Conservation (phyloP, 2,329 filamentous ascomycete species). For the Xylaria sp. region DNA sequence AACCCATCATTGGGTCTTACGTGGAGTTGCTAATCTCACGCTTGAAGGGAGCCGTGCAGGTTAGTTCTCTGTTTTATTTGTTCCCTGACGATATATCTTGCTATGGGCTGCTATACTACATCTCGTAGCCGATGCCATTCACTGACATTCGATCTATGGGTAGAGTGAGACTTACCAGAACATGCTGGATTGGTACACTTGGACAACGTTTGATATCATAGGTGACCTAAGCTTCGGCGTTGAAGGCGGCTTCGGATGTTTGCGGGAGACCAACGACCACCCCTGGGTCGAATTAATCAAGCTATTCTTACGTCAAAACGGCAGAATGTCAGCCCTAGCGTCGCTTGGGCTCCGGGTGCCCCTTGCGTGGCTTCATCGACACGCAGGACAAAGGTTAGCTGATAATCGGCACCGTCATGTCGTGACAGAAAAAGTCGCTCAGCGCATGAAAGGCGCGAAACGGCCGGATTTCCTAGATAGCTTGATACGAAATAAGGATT, state of each 20-base stretch:
- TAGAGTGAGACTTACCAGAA: background rate
- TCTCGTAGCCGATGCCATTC: background rate
- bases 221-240: conserved; percentile 54
- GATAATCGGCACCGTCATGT: conserved; percentile 20
- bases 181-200: conserved; percentile 44
- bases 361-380: background rate
- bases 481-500: conserved; percentile 29
- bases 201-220: conserved; percentile 49
- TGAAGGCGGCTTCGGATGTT: conserved; percentile 42
- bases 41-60: conserved; percentile 1
- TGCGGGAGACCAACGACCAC: conserved; percentile 40
- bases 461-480: conserved; percentile 41
- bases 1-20: conserved; percentile 46
- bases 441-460: conserved; percentile 34
- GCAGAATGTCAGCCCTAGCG: background rate
- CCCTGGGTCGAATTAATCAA: conserved; percentile 43
- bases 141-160: background rate
- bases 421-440: conserved; percentile 30
- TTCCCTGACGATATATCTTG: background rate
- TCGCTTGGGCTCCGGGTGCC: background rate
- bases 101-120: no score
- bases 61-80: background rate
- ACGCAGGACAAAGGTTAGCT: background rate
- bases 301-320: conserved; percentile 32
- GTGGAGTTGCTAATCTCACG: conserved; percentile 42